Conservation (phyloP, 176 grass and related monocot species). For the Cenchrus fungigraminus region DNA sequence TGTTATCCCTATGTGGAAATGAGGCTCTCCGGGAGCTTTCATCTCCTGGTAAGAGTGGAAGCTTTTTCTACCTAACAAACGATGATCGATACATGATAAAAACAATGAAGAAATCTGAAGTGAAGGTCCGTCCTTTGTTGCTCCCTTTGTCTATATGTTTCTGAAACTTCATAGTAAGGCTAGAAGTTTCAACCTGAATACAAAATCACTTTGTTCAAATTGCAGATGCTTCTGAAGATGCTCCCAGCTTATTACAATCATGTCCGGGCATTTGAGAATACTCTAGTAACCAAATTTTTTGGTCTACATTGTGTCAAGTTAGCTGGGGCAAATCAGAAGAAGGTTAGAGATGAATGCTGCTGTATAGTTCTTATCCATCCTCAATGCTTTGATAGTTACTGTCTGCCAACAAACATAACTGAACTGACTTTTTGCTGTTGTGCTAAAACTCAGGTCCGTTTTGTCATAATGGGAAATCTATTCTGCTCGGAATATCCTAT, state of each 20-base stretch:
- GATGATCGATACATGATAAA: conserved; percentile 98
- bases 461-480: conserved; percentile 99
- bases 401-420: neutral
- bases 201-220: conserved; percentile 24
- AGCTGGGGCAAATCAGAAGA: conserved; percentile 88
- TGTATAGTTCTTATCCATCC: conserved; percentile 39
- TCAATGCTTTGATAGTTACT: neutral
- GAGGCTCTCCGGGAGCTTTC: conserved; percentile 91
- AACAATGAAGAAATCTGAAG: conserved; percentile 99
- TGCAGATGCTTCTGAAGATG: conserved; percentile 96
- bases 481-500: conserved; percentile 84
- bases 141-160: conserved; percentile 4
- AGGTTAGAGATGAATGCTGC: conserved; percentile 62
- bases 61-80: conserved; percentile 92
- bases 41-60: conserved; percentile 98
- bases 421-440: conserved; percentile 36
- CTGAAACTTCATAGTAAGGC: conserved; percentile 19
- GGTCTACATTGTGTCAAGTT: conserved; percentile 95
- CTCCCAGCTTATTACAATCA: conserved; percentile 98
- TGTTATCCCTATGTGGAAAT: conserved; percentile 92
- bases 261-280: conserved; percentile 83
- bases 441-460: conserved; percentile 72
- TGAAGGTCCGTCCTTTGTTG: conserved; percentile 68
- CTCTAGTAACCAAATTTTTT: conserved; percentile 93
- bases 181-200: neutral